phyloP scores from a whole-genome alignment of 108 stramenopile species.

The Aureococcus anophagefferens region DNA sequence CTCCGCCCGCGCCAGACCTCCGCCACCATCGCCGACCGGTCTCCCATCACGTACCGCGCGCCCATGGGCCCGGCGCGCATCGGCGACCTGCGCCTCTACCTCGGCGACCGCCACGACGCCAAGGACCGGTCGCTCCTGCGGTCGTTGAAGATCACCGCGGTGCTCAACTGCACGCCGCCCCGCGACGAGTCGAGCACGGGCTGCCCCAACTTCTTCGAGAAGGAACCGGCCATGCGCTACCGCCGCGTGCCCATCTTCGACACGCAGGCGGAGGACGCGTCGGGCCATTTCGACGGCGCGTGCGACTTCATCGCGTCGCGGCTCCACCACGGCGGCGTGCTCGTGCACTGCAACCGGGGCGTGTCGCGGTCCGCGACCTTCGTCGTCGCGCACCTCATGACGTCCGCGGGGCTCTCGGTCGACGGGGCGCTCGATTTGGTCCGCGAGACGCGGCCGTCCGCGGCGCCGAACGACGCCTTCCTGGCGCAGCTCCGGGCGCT shows the following conservation, averaged over 20 bases:
- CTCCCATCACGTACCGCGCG: no score
- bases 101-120: not conserved
- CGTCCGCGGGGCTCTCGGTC: not conserved
- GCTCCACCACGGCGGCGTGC: constrained; percentile 5
- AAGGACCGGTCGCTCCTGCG: not conserved
- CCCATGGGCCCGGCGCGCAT: no score
- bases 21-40: no score
- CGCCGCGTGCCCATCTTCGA: constrained; percentile 11
- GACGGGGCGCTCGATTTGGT: not conserved
- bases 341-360: constrained; percentile 12
- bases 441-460: not conserved
- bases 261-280: not conserved
- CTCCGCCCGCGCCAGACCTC: no score
- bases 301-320: not conserved
- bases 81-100: no score
- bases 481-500: not conserved
- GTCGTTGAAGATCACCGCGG: not conserved
- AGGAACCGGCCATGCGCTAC: constrained; percentile 1
- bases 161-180: constrained; percentile 7
- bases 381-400: constrained; percentile 19
- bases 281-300: not conserved
- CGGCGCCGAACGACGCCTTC: not conserved
- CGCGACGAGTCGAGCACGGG: not conserved
- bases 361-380: constrained; percentile 8
- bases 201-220: constrained; percentile 11